Conservation (phyloP, 257 asterid genomes). For the Prunella vulgaris region DNA sequence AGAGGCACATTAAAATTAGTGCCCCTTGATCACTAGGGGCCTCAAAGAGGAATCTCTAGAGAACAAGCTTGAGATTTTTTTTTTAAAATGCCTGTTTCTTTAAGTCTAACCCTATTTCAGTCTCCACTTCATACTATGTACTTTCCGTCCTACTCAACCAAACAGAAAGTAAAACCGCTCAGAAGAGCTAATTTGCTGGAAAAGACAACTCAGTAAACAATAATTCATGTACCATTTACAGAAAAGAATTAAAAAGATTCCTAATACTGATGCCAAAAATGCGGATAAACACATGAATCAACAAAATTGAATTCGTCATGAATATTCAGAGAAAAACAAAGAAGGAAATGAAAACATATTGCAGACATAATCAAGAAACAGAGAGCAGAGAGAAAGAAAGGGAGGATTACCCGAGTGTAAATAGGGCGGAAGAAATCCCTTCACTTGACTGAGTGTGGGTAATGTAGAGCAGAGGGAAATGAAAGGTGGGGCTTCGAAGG, state of each 20-base stretch:
- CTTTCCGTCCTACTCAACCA: constrained; percentile 1
- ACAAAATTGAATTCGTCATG: background rate
- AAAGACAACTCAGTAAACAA: background rate
- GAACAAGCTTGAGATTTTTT: background rate
- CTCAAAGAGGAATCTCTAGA: background rate
- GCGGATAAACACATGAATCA: background rate
- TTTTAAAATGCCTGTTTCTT: background rate
- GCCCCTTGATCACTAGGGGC: background rate
- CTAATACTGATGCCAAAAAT: background rate
- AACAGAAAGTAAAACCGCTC: background rate
- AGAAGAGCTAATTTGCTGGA: background rate
- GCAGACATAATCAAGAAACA: background rate
- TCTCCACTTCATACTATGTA: background rate
- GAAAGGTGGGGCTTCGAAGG: constrained; percentile 28
- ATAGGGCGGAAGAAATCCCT: background rate
- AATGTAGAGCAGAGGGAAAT: constrained; percentile 19
- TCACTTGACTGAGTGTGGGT: constrained; percentile 3
- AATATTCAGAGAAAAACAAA: background rate
- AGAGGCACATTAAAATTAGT: background rate
- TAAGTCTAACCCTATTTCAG: background rate
- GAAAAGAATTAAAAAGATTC: background rate
- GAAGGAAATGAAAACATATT: background rate
- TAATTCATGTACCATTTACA: background rate
- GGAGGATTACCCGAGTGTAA: constrained; percentile 1
- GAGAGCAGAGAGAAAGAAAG: too few relatives aligned